Conservation (phyloP, 768 basidiomycete genomes). For the Russula brevipes region DNA sequence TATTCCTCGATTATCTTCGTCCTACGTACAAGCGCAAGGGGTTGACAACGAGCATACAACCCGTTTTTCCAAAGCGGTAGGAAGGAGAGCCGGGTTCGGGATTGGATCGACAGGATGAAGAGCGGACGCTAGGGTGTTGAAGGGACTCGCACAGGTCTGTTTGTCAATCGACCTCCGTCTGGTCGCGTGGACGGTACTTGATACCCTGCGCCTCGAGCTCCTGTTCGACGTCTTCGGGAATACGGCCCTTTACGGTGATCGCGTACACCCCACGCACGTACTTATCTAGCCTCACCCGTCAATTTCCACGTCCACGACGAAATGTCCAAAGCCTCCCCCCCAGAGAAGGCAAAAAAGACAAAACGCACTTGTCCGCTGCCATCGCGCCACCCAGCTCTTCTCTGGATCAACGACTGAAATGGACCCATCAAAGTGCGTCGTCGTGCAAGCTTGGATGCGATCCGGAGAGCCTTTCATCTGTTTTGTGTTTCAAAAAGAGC, state of each 20-base stretch:
- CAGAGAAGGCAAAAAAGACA: neutral
- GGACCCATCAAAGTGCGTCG: conserved; percentile 87
- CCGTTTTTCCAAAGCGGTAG: neutral
- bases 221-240: conserved; percentile 80
- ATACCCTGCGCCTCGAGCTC: conserved; percentile 74
- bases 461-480: conserved; percentile 89
- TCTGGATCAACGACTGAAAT: conserved; percentile 84
- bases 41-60: neutral
- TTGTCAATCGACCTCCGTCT: conserved; percentile 61
- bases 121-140: neutral
- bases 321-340: neutral
- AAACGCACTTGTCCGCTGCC: conserved; percentile 86
- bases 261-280: conserved; percentile 92
- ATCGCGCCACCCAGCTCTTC: conserved; percentile 91
- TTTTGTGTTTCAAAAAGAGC: neutral
- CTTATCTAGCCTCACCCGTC: conserved; percentile 56
- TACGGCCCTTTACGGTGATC: conserved; percentile 76
- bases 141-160: neutral
- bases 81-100: neutral
- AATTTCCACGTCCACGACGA: neutral
- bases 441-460: conserved; percentile 80
- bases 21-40: conserved; percentile 2
- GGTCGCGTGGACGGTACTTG: conserved; percentile 81
- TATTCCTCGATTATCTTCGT: conserved; percentile 1
- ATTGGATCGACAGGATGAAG: neutral